Conservation (phyloP, 202 grass and related monocot species). For the Panicum virgatum region DNA sequence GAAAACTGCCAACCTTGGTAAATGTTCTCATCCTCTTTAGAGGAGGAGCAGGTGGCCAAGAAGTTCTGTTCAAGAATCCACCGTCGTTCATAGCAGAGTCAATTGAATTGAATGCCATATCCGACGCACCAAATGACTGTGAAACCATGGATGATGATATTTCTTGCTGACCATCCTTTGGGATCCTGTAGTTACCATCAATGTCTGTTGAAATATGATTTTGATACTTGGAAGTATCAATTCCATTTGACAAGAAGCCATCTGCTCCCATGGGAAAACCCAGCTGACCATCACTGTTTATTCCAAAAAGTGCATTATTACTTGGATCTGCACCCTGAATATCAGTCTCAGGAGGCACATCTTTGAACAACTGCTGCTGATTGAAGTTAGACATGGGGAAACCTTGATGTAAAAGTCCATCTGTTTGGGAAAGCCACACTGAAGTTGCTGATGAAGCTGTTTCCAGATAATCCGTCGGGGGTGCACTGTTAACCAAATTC, state of each 20-base stretch:
- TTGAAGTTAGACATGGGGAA: constrained; percentile 67
- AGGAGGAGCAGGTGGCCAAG: constrained; percentile 64
- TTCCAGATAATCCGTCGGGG: constrained; percentile 78
- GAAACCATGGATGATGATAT: constrained; percentile 98
- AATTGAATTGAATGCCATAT: constrained; percentile 93
- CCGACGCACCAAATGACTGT: constrained; percentile 93
- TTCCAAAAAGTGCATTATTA: constrained; percentile 83
- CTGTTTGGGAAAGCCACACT: constrained; percentile 78
- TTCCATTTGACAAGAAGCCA: constrained; percentile 67
- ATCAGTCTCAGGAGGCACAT: constrained; percentile 52
- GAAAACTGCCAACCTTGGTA: constrained; percentile 73
- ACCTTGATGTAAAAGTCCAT: constrained; percentile 77
- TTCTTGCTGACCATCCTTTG: constrained; percentile 90
- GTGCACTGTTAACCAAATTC: constrained; percentile 59
- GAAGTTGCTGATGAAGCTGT: constrained; percentile 95
- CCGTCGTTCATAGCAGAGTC: constrained; percentile 89
- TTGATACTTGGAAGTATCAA: constrained; percentile 63
- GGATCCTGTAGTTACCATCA: constrained; percentile 68
- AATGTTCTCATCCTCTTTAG: constrained; percentile 86
- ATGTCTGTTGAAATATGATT: constrained; percentile 70
- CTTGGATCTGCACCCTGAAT: constrained; percentile 52
- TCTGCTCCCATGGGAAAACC: constrained; percentile 77
- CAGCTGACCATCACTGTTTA: constrained; percentile 61
- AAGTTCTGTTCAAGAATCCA: constrained; percentile 70
- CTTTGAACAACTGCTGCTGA: constrained; percentile 69